Conservation (phyloP, 768 basidiomycete genomes). For the Tephrocybe sp. region DNA sequence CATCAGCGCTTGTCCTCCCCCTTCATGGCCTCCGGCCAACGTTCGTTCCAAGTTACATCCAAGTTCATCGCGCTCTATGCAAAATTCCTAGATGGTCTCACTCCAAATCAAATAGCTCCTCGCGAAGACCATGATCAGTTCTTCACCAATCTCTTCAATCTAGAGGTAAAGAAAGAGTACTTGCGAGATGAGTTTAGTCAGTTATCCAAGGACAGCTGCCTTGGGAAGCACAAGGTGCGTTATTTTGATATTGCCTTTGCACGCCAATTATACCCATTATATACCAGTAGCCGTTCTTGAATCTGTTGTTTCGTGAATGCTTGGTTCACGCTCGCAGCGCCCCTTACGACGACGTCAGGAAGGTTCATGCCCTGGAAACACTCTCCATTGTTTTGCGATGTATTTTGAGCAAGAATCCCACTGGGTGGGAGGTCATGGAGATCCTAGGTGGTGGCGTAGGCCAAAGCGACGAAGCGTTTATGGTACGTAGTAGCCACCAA, state of each 20-base stretch:
- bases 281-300: conserved; percentile 51
- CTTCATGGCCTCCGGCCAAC: conserved; percentile 18
- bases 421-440: conserved; percentile 77
- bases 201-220: conserved; percentile 48
- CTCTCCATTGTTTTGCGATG: conserved; percentile 45
- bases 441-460: conserved; percentile 60
- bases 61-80: conserved; percentile 47
- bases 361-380: conserved; percentile 51
- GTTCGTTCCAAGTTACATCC: conserved; percentile 32
- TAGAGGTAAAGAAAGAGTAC: conserved; percentile 52
- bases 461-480: conserved; percentile 59
- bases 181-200: conserved; percentile 38
- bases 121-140: conserved; percentile 44
- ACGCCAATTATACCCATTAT: conserved; percentile 12
- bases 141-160: conserved; percentile 51
- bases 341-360: conserved; percentile 33
- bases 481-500: conserved; percentile 31
- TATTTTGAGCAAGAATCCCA: conserved; percentile 55
- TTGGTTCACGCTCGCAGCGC: conserved; percentile 36
- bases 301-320: conserved; percentile 47
- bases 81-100: conserved; percentile 52
- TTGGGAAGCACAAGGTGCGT: conserved; percentile 51
- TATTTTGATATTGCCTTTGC: background rate
- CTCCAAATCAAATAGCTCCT: conserved; percentile 43
- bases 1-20: background rate